Conservation (phyloP, 2,329 filamentous ascomycete genomes). For the Sarocladium oryzae region DNA sequence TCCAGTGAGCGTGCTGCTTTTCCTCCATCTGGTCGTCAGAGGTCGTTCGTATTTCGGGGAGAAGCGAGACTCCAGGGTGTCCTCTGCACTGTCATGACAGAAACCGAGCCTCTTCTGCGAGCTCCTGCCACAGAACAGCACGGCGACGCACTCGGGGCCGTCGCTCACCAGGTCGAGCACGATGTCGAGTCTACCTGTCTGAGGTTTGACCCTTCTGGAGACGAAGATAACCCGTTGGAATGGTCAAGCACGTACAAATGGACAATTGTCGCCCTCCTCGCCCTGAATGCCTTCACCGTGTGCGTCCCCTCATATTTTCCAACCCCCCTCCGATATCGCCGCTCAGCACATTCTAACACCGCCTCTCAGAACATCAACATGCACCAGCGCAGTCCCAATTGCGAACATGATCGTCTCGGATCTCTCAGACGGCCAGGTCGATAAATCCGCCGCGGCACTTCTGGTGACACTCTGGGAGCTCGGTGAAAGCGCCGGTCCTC, state of each 20-base stretch:
- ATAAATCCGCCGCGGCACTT: constrained; percentile 46
- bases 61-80: no score
- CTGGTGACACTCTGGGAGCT: constrained; percentile 68
- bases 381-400: constrained; percentile 48
- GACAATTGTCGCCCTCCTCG: constrained; percentile 44
- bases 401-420: constrained; percentile 45
- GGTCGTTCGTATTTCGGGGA: no score
- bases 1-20: background rate
- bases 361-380: constrained; percentile 52
- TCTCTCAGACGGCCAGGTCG: constrained; percentile 26
- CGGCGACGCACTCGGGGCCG: background rate
- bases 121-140: background rate
- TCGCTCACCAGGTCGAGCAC: background rate
- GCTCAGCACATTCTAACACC: no score
- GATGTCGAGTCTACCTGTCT: background rate
- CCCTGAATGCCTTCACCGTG: constrained; percentile 51
- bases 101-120: constrained; percentile 4
- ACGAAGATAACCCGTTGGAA: constrained; percentile 40
- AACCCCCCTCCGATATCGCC: no score
- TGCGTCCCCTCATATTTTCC: constrained; percentile 22
- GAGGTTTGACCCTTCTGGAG: constrained; percentile 10
- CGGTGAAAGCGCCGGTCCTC: constrained; percentile 55
- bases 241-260: constrained; percentile 48
- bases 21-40: background rate
- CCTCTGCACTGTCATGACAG: constrained; percentile 7